Base-by-base conservation (phyloP, 441 rosid genomes). In the Corymbia calophylla region DNA sequence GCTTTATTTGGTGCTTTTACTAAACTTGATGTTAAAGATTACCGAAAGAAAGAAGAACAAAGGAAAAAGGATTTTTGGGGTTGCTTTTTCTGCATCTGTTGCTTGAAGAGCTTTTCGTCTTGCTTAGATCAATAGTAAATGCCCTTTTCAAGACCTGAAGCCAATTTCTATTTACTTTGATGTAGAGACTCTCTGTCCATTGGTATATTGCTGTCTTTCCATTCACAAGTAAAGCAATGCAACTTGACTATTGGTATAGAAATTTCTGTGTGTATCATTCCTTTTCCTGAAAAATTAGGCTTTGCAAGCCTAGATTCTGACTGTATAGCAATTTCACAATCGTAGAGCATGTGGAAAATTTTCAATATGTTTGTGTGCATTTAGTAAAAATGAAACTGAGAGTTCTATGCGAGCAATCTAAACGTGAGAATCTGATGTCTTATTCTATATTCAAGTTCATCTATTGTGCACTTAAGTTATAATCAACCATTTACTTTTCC, bases 1-100 rank as follows among this genome's bases (percentile, higher is more conserved):
- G 51, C 87, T 90, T 86, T 86, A 88, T 91, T 70, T 87, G 87
- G 89, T 89, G 89, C 73, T 87, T 54, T 86, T 56, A 87, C 66
- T 66, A 58, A 47, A 27, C 86, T 88, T 88, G 35, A 53, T 86
- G 88, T 84, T 89, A 44, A 77, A 77, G n/a, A 77, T 23, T 44
- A 77, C 51, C 16, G 9, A 44, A 44, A 77, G 44, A 44, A 39
- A 6, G 82, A 44, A 44, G 7, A 23, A 14, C 9, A 6, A 44
- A 44, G 4, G 49, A 21, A 39, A 77, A 77, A 77, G 18, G 51
- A 77, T 77, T 23, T 7, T 77, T 39, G 51, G 7, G 29, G 82
- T 73, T 73, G 51, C 82, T 39, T 73, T 73, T 73, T 39, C 15
- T 73, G 51, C 84, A 44, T 13, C 84, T 77, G 17, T 77, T 77